phyloP scores from a whole-genome alignment of 2,329 filamentous ascomycete species.

The Tolypocladium tropicale region DNA sequence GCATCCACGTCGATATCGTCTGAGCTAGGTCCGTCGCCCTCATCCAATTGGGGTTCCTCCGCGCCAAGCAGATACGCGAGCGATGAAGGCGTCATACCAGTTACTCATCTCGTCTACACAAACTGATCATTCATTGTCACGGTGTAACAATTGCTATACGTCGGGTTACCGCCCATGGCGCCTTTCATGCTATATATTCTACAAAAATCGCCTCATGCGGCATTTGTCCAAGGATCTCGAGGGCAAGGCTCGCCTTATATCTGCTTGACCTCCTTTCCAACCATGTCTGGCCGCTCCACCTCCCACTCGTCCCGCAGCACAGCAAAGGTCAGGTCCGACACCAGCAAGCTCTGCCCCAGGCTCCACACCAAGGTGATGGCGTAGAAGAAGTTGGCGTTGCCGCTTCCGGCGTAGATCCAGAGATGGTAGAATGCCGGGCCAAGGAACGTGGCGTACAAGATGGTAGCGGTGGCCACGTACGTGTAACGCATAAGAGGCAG shows the following conservation, averaged over 20 bases:
- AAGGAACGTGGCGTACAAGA: slow-evolving; percentile 80
- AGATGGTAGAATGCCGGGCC: slow-evolving; percentile 94
- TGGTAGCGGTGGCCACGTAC: slow-evolving; percentile 71
- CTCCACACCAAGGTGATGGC: slow-evolving; percentile 99
- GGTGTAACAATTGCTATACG: neutral
- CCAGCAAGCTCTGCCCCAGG: slow-evolving; percentile 72
- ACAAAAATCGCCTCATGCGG: neutral
- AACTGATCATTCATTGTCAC: too few species aligned
- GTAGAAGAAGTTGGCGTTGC: slow-evolving; percentile 99
- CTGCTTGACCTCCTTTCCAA: slow-evolving; percentile 76
- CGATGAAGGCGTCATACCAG: too few species aligned
- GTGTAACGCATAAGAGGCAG: slow-evolving; percentile 91
- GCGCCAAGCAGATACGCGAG: too few species aligned
- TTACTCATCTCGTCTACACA: too few species aligned
- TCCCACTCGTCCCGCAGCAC: slow-evolving; percentile 91
- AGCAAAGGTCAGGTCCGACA: slow-evolving; percentile 83
- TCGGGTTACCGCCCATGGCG: neutral
- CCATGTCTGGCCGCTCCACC: slow-evolving; percentile 79
- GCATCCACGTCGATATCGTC: too few species aligned
- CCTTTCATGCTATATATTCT: neutral
- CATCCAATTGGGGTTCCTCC: too few species aligned
- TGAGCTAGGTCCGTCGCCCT: too few species aligned
- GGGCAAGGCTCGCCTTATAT: slow-evolving; percentile 44
- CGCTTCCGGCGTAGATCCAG: slow-evolving; percentile 96
- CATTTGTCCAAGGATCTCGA: neutral